Conservation (phyloP, 2,329 filamentous ascomycete species). For the Penicillium paneum region DNA sequence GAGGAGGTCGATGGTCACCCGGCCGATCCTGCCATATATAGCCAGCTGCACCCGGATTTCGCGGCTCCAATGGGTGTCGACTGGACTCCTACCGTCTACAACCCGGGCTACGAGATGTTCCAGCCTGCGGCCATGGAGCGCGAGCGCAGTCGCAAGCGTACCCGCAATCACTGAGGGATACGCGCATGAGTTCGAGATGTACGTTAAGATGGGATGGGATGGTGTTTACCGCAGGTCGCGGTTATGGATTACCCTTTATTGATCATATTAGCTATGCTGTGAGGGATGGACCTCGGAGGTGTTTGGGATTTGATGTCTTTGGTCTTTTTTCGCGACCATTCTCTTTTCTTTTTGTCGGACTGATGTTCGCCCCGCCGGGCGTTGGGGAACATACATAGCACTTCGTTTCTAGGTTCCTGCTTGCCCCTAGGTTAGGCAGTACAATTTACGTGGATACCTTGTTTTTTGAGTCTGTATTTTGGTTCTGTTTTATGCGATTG, state of each 20-base stretch:
- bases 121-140: conserved; percentile 20
- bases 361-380: neutral
- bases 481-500: neutral
- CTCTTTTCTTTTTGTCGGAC: neutral
- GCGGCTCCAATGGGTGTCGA: conserved; percentile 44
- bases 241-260: conserved; percentile 3
- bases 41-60: conserved; percentile 45
- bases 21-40: conserved; percentile 36
- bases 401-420: neutral
- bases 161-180: conserved; percentile 18
- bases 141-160: conserved; percentile 24
- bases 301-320: neutral
- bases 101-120: conserved; percentile 28
- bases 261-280: conserved; percentile 6
- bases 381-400: neutral
- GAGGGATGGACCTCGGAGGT: neutral
- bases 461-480: neutral
- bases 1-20: conserved; percentile 30
- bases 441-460: neutral
- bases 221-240: conserved; percentile 1
- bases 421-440: neutral
- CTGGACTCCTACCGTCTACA: conserved; percentile 35
- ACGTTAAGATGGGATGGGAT: conserved; percentile 7
- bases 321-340: neutral
- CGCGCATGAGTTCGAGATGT: conserved; percentile 6